Conservation (phyloP, 192 early-diverging fungal species). For the Backusella parvicylindrica region DNA sequence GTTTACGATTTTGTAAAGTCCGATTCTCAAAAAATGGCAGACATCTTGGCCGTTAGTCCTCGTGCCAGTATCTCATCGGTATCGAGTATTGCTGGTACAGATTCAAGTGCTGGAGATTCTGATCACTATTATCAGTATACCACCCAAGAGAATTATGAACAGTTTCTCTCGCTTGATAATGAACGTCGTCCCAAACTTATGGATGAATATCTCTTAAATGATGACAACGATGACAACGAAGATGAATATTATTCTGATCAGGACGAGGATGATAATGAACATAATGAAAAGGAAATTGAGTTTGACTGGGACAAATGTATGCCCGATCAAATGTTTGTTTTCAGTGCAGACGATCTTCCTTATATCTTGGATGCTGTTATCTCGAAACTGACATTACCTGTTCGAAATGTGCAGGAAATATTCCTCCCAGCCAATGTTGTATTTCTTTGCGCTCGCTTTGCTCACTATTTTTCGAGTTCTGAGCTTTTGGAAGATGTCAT, state of each 20-base stretch:
- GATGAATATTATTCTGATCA: conserved; percentile 9
- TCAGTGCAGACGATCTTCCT: conserved; percentile 64
- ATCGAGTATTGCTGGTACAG: conserved; percentile 18
- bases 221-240: neutral
- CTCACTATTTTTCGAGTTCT: conserved; percentile 70
- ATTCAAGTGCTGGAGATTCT: conserved; percentile 21
- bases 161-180: conserved; percentile 21
- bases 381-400: conserved; percentile 54
- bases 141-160: conserved; percentile 21
- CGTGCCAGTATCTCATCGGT: conserved; percentile 31
- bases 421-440: conserved; percentile 83
- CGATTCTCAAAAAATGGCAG: conserved; percentile 50
- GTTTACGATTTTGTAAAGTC: conserved; percentile 72
- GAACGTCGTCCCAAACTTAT: conserved; percentile 21
- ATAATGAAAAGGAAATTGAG: neutral
- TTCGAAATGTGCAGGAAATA: conserved; percentile 55
- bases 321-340: conserved; percentile 94
- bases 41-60: conserved; percentile 39
- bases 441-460: conserved; percentile 85
- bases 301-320: conserved; percentile 83
- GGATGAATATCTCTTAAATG: neutral
- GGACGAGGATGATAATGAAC: conserved; percentile 8
- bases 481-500: conserved; percentile 74
- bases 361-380: conserved; percentile 73
- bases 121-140: conserved; percentile 31